Conservation (phyloP, 2,329 filamentous ascomycete species). For the Trichoderma atrobrunneum region DNA sequence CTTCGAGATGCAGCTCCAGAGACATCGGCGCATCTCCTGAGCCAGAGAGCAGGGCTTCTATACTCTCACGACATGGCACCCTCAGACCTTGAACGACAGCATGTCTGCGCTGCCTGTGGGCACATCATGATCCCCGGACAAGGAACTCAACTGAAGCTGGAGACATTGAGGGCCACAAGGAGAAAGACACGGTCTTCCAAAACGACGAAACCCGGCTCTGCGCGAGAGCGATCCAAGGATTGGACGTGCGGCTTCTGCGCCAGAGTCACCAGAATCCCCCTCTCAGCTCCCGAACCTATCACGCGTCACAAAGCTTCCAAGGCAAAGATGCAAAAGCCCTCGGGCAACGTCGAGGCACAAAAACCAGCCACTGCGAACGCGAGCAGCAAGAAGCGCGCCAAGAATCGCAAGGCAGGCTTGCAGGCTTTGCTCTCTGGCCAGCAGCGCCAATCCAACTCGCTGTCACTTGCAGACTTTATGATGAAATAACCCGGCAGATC, state of each 20-base stretch:
- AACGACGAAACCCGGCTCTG: neutral
- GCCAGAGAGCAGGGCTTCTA: slow-evolving; percentile 48
- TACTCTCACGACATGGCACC: slow-evolving; percentile 43
- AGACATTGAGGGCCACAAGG: slow-evolving; percentile 24
- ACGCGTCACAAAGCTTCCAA: slow-evolving; percentile 23
- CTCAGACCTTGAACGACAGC: slow-evolving; percentile 51
- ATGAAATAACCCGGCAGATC: slow-evolving; percentile 30
- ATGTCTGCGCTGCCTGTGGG: slow-evolving; percentile 59
- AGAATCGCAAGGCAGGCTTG: slow-evolving; percentile 63
- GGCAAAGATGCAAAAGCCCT: neutral
- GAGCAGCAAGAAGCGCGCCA: slow-evolving; percentile 64
- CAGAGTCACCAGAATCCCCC: slow-evolving; percentile 40
- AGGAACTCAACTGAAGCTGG: slow-evolving; percentile 40
- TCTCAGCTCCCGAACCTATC: slow-evolving; percentile 39
- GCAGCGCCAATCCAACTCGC: slow-evolving; percentile 40
- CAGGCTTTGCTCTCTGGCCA: slow-evolving; percentile 60
- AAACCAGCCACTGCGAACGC: slow-evolving; percentile 46
- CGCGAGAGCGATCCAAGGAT: slow-evolving; percentile 22
- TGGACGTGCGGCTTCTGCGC: slow-evolving; percentile 47
- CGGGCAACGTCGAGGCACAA: neutral
- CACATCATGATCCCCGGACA: slow-evolving; percentile 57
- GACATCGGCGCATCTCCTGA: slow-evolving; percentile 60
- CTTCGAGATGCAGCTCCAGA: slow-evolving; percentile 51
- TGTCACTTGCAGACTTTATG: slow-evolving; percentile 58
- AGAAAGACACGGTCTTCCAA: neutral